These are phyloP conservation scores for Cryphonectria japonica DNA, from an alignment of 2,329 filamentous ascomycete genomes.

Conservation along the genomic window DNA sequence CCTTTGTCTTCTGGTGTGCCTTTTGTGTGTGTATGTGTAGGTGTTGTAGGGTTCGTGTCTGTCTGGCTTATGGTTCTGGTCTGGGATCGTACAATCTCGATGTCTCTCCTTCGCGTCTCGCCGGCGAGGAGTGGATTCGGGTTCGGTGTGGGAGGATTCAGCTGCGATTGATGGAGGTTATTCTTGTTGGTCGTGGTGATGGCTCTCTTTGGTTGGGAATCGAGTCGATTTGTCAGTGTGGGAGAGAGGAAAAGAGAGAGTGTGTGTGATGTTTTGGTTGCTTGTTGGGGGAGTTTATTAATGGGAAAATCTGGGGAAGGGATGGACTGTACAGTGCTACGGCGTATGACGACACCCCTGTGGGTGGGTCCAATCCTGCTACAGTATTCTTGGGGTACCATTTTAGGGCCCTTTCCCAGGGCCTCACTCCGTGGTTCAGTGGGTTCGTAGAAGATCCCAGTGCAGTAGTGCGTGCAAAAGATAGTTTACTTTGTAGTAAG, in stretches of 20 bases:
- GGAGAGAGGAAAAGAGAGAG: too few species aligned
- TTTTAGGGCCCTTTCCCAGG: neutral
- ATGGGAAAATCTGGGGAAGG: neutral
- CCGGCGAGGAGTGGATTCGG: neutral
- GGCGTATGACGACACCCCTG: conserved; percentile 4
- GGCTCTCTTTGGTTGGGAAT: neutral
- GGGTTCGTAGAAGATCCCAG: too few species aligned
- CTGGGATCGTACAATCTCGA: neutral
- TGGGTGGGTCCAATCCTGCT: neutral
- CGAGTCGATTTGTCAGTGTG: neutral
- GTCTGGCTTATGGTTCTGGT: neutral
- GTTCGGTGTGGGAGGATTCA: neutral
- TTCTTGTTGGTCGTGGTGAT: neutral
- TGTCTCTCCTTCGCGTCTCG: neutral
- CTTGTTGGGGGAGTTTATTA: too few species aligned
- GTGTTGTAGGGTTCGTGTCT: neutral
- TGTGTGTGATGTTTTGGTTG: neutral
- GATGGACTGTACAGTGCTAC: neutral
- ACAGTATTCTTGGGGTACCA: neutral
- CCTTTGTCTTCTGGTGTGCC: neutral
- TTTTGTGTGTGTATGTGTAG: neutral
- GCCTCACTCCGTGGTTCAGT: too few species aligned
- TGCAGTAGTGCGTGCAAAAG: neutral
- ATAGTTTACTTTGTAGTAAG: neutral
- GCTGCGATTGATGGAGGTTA: neutral